Conservation (phyloP, 2,329 filamentous ascomycete genomes). For the Didymella keratinophila region DNA sequence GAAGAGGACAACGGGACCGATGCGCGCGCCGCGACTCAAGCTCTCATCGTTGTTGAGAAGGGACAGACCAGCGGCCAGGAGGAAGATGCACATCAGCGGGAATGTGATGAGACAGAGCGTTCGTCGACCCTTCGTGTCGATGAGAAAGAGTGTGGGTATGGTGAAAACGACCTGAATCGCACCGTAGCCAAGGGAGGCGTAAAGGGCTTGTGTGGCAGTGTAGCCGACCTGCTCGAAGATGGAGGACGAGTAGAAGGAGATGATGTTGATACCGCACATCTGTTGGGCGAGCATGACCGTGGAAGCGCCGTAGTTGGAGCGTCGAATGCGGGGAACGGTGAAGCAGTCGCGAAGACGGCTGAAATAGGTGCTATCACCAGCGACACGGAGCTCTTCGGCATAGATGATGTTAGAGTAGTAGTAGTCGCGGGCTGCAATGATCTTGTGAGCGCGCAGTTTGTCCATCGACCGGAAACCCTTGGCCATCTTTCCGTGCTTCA, state of each 20-base stretch:
- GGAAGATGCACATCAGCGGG: slow-evolving; percentile 49
- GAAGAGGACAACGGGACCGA: slow-evolving; percentile 48
- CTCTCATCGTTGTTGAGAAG: slow-evolving; percentile 36
- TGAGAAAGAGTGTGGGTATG: slow-evolving; percentile 50
- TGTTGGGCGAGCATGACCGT: slow-evolving; percentile 53
- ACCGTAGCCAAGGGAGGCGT: slow-evolving; percentile 50
- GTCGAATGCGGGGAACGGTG: slow-evolving; percentile 48
- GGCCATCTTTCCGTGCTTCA: slow-evolving; percentile 47
- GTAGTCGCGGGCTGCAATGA: slow-evolving; percentile 48
- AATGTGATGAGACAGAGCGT: slow-evolving; percentile 46
- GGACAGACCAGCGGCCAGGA: slow-evolving; percentile 47
- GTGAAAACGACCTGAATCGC: slow-evolving; percentile 48
- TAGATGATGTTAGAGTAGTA: slow-evolving; percentile 51
- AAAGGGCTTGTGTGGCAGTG: slow-evolving; percentile 38
- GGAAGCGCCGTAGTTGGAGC: slow-evolving; percentile 51
- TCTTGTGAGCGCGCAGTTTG: slow-evolving; percentile 49
- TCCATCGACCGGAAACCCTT: slow-evolving; percentile 60
- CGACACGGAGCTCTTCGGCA: slow-evolving; percentile 46
- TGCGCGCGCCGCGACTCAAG: slow-evolving; percentile 28
- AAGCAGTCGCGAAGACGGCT: slow-evolving; percentile 59
- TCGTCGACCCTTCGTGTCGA: slow-evolving; percentile 50
- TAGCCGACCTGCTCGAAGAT: slow-evolving; percentile 66
- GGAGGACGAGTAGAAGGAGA: slow-evolving; percentile 81
- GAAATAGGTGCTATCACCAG: slow-evolving; percentile 48
- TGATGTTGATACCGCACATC: slow-evolving; percentile 69